Evolutionary conservation across 345 rosid genomes (phyloP).

Genomic region (Pelargonium nanum): DNA sequence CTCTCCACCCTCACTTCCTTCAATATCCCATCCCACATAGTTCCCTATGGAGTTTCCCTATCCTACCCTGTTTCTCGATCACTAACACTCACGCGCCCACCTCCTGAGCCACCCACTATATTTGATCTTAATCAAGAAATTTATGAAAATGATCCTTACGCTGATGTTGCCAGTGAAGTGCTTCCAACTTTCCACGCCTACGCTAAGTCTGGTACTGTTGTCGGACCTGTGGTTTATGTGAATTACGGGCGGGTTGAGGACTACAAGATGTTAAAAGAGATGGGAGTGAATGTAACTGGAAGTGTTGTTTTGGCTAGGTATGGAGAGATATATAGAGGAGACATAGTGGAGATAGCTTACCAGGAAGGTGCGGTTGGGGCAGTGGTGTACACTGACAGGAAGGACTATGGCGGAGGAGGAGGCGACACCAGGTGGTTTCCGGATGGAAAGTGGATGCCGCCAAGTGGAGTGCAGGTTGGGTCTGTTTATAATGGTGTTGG

Average conservation of each 20-base stretch:
- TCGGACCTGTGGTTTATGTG: conserved; percentile 50
- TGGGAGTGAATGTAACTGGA: conserved; percentile 41
- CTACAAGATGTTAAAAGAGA: conserved; percentile 30
- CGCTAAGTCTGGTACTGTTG: conserved; percentile 60
- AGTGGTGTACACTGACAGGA: conserved; percentile 53
- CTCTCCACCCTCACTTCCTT: conserved; percentile 39
- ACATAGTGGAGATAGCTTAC: conserved; percentile 51
- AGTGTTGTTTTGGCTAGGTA: conserved; percentile 49
- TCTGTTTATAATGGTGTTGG: conserved; percentile 49
- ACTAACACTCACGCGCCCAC: conserved; percentile 23
- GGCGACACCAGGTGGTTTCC: conserved; percentile 50
- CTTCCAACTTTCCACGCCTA: conserved; percentile 66
- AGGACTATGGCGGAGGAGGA: conserved; percentile 54
- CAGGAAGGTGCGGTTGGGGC: conserved; percentile 63
- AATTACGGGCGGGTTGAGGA: conserved; percentile 73
- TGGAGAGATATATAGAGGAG: conserved; percentile 67
- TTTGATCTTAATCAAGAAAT: conserved; percentile 43
- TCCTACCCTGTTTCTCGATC: conserved; percentile 67
- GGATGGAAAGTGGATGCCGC: conserved; percentile 60
- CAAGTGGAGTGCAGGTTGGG: conserved; percentile 81
- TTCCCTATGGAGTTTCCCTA: conserved; percentile 47
- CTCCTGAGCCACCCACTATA: conserved; percentile 18
- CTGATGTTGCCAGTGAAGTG: conserved; percentile 48
- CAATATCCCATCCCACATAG: conserved; percentile 26
- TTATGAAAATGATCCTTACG: conserved; percentile 54